Base-by-base conservation (phyloP, 805 yeast species). In the Candida andamanensis region DNA sequence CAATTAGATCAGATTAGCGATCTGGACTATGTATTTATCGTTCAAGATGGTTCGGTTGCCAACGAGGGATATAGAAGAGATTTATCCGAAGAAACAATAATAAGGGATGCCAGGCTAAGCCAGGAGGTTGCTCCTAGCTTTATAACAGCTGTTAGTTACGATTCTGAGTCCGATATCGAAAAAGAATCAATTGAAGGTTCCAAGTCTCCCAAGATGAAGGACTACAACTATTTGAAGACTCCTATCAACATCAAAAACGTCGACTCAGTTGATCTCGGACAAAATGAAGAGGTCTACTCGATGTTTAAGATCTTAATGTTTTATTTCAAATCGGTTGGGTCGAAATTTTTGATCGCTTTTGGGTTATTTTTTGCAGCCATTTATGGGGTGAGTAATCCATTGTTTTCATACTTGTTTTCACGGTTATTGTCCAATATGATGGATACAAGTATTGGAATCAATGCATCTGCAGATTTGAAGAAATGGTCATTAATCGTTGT, bases 361-460 rank as follows among this genome's bases (percentile, higher is more conserved):
- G 97, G 96, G 0, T 33, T 83, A 1, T 0, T 69, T 0, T 42
- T 70, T 4, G 64, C 87, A 0, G 40, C 78, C 0, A 28, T 72
- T 1, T 76, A 79, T 37, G 89, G 95, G 8, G 70, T 69, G 1
- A 54, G 74, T 1, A 79, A 76, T 37, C 97, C 97, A 0, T 57
- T 84, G 0, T 86, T 92, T 41, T 83, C 96, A 0, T 87, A 58
- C 49, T 72, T 82, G 17, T 76, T 89, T 40, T 75, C 97, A 1
- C 76, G 77, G 37, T 56, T 90, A 6, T 56, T 90, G 6, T 54
- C 70, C 15, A 81, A 80, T 10, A 74, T 85, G 46, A 66, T 84
- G 7, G 76, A 82, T 39, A 30, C 56, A 26, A 23, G 56, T 17
- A 44, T 51, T 6, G 60, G 61, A 1, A 37, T 49, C 47, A 4